Evolutionary conservation across 345 rosid species (phyloP).

Genomic region (Anacardium occidentale): DNA sequence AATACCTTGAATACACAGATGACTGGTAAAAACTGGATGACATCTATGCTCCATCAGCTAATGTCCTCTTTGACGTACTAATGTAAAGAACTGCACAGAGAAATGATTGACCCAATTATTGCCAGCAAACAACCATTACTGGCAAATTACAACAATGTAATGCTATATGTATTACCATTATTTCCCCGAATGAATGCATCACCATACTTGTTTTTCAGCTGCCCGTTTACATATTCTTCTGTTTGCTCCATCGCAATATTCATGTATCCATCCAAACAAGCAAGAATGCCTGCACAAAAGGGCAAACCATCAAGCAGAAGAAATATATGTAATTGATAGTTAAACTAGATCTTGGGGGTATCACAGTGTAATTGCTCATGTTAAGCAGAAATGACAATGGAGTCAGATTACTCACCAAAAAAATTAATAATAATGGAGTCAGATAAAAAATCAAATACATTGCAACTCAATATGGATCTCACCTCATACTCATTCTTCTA

Average conservation of each 20-base stretch:
- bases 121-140: conserved; percentile 14
- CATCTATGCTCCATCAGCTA: conserved; percentile 67
- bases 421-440: not conserved
- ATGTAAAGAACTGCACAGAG: conserved; percentile 80
- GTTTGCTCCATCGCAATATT: conserved; percentile 99
- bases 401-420: too few species aligned
- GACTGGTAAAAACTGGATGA: not conserved
- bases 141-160: conserved; percentile 1
- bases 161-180: conserved; percentile 46
- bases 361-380: not conserved
- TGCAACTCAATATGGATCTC: not conserved
- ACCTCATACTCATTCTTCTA: not conserved
- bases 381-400: not conserved
- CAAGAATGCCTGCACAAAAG: conserved; percentile 57
- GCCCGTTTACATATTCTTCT: conserved; percentile 90
- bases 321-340: not conserved
- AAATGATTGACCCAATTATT: not conserved
- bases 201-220: conserved; percentile 88
- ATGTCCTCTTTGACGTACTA: conserved; percentile 78
- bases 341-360: not conserved
- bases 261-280: conserved; percentile 95
- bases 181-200: conserved; percentile 98
- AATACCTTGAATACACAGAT: not conserved
- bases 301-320: not conserved
- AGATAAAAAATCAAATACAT: not conserved